Base-by-base conservation (phyloP, 2,329 filamentous ascomycete genomes). In the Bipolaris victoriae region DNA sequence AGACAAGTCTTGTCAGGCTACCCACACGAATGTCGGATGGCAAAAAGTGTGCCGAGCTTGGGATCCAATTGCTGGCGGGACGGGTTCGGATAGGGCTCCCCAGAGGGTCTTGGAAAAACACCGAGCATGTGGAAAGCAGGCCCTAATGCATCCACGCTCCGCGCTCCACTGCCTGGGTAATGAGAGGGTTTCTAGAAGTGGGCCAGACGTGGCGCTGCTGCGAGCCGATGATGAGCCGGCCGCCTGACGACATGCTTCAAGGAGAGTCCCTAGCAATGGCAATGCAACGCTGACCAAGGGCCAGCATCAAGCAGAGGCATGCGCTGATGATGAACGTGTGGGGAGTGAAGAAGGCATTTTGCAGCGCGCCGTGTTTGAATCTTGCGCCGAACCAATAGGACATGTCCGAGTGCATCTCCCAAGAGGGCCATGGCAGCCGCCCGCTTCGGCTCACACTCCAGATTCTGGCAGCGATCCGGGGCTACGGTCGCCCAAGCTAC, bases 11-110 rank as follows among this genome's bases (percentile, higher is more conserved):
- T 44, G 40, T 40, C 46, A 58, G 58, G 48, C 55, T 53, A 54
- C 52, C 60, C 64, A 64, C 61, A 57, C 67, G 58, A 66, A 66
- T 59, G 59, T 66, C 52, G 53, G 62, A 63, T 57, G 60, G 61
- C 41, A 55, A 49, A 36, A 36, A 49, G 18, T 48, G 48, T 45
- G 51, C 65, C 60, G 61, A 56, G 31, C 63, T 62, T 71, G 64
- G 64, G 51, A 45, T 41, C 58, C 48, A 50, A 51, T 58, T 50
- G 59, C 48, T 51, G 57, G 41, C 52, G 49, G 52, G 35, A 52
- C 46, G 45, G 29, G 24, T 29, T 51, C 60, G 57, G 61, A 51
- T 62, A 59, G 57, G 56, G 53, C 49, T 59, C 53, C 43, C 50
- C 49, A 43, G 24, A 29, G 41, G n/a, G 41, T 29, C 62, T 63